A percentile compares a stretch with the other conserved stretches of the same genome.
Conservation (phyloP, 23 red algal genomes). For the Cyanidium caldarium region DNA sequence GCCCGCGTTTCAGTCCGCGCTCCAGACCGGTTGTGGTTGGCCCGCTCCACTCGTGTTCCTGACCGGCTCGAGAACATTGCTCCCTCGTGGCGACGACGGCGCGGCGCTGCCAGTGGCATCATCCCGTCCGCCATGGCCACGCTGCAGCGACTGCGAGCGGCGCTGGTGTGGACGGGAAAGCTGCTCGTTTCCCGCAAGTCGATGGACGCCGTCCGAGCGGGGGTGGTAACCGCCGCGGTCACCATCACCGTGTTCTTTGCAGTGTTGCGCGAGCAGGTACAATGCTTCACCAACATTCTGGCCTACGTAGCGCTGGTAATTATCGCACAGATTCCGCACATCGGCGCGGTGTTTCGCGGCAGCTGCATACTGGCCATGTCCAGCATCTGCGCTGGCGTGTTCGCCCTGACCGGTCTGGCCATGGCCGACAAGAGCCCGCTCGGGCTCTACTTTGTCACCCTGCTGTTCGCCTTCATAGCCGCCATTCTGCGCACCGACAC, state of each 20-base stretch:
- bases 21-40: too few species aligned
- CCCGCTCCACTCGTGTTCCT: too few species aligned
- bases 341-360: conserved; percentile 10
- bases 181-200: conserved; percentile 15
- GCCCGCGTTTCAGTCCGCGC: too few species aligned
- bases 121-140: too few species aligned
- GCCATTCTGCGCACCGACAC: conserved; percentile 15
- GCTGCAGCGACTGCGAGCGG: too few species aligned
- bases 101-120: too few species aligned
- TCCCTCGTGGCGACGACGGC: too few species aligned
- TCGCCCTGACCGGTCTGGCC: conserved; percentile 14
- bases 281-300: conserved; percentile 15
- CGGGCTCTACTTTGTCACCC: conserved; percentile 11
- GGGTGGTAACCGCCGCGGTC: conserved; percentile 6
- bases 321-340: conserved; percentile 15
- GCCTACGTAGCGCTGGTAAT: conserved; percentile 24
- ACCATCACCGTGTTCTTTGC: conserved; percentile 19
- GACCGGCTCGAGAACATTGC: too few species aligned
- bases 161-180: not conserved
- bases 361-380: conserved; percentile 1
- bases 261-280: conserved; percentile 1
- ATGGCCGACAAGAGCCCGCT: conserved; percentile 20
- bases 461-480: conserved; percentile 8
- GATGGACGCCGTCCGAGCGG: conserved; percentile 5
- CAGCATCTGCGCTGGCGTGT: conserved; percentile 5